Evolutionary conservation across 805 yeast genomes (phyloP).

Genomic region (Wickerhamiella musiphila): DNA sequence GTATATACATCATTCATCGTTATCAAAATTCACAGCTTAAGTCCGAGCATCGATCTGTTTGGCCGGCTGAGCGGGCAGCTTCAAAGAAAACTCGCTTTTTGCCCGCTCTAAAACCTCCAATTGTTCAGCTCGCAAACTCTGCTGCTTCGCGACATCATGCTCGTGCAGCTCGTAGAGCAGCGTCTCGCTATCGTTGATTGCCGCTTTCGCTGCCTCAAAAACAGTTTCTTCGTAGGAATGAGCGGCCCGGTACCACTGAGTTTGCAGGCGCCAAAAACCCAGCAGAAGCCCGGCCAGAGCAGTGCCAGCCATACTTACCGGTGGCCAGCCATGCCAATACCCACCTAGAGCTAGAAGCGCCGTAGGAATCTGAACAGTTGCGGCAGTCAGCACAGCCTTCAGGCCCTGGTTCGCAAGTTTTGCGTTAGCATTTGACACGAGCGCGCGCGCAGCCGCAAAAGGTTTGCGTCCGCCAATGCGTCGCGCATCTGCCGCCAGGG

Average conservation of each 20-base stretch:
- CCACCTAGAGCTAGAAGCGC: slow-evolving; percentile 19
- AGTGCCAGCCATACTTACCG: slow-evolving; percentile 22
- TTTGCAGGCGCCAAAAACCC: slow-evolving; percentile 23
- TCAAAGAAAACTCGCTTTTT: neutral
- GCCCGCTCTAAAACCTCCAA: neutral
- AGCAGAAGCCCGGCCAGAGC: slow-evolving; percentile 22
- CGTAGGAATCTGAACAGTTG: slow-evolving; percentile 23
- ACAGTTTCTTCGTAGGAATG: slow-evolving; percentile 13
- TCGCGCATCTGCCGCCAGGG: too few relatives aligned
- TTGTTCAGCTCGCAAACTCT: neutral
- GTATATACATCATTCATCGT: neutral
- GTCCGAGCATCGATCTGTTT: neutral
- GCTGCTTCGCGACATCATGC: slow-evolving; percentile 1
- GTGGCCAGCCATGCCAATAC: slow-evolving; percentile 17
- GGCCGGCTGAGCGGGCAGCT: too few relatives aligned
- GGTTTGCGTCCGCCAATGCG: too few relatives aligned
- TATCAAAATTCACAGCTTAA: neutral
- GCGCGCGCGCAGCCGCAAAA: neutral
- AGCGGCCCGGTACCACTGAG: slow-evolving; percentile 18
- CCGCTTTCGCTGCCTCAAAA: slow-evolving; percentile 14
- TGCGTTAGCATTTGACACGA: slow-evolving; percentile 4
- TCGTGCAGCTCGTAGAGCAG: slow-evolving; percentile 21
- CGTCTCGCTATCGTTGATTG: slow-evolving; percentile 17
- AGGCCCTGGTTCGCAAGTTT: slow-evolving; percentile 19
- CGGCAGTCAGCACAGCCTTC: slow-evolving; percentile 15